These are phyloP conservation scores for Dryas drummondii DNA, from an alignment of 306 rosid genomes.

Conservation along the genomic window DNA sequence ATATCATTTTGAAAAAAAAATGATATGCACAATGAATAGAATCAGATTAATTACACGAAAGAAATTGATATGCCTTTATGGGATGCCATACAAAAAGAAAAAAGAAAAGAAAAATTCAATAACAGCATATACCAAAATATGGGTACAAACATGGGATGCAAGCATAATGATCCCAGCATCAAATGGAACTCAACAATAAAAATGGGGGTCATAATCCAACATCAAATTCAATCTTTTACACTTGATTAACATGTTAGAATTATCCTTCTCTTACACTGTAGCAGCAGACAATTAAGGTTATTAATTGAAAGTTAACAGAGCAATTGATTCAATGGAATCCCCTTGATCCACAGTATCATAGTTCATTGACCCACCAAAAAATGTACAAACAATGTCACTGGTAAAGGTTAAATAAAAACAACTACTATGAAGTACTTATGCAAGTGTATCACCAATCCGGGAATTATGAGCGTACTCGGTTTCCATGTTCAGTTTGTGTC, in stretches of 20 bases:
- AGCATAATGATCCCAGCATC: constrained; percentile 8
- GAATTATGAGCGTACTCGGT: constrained; percentile 59
- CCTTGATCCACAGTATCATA: neutral
- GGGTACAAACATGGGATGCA: neutral
- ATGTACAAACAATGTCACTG: neutral
- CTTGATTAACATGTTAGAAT: no score
- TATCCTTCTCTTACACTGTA: no score
- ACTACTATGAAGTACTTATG: constrained; percentile 7
- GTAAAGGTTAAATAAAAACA: neutral
- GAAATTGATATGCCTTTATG: neutral
- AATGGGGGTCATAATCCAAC: neutral
- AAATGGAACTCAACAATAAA: constrained; percentile 15
- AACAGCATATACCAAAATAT: neutral
- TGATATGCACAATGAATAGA: constrained; percentile 20
- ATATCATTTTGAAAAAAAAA: constrained; percentile 7
- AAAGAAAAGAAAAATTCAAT: neutral
- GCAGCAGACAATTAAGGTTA: no score
- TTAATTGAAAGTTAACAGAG: no score
- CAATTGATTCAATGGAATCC: neutral
- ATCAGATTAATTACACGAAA: constrained; percentile 20
- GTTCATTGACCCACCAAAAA: constrained; percentile 4
- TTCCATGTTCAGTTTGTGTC: constrained; percentile 65
- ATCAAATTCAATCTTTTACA: no score
- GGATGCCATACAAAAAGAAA: neutral
- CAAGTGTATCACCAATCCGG: constrained; percentile 17